Evolutionary conservation across 169 alveolate species (phyloP).

Genomic region (Plasmodium blacklocki): DNA sequence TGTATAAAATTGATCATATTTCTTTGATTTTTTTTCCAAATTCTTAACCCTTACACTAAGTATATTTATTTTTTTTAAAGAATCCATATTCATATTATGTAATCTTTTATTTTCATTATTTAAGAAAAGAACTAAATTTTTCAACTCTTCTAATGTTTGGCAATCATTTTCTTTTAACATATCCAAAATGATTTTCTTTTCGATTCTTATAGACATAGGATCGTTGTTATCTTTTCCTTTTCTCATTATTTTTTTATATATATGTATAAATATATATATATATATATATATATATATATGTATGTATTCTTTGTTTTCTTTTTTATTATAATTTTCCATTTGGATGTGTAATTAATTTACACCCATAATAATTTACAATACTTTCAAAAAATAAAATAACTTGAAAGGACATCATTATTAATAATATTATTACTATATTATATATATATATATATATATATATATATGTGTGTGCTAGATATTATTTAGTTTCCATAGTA

Average conservation of each 20-base stretch:
- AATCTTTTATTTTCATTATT: constrained; percentile 64
- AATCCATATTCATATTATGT: constrained; percentile 47
- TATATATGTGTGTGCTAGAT: too few relatives aligned
- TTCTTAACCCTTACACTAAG: constrained; percentile 38
- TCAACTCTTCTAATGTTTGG: constrained; percentile 53
- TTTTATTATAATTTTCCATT: background rate
- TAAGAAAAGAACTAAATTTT: constrained; percentile 46
- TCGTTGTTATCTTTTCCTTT: background rate
- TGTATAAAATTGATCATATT: constrained; percentile 22
- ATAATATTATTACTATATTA: too few relatives aligned
- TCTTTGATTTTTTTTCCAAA: constrained; percentile 50
- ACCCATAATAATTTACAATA: too few relatives aligned
- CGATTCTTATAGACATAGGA: constrained; percentile 11
- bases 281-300: background rate
- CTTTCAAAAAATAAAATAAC: too few relatives aligned
- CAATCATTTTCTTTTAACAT: constrained; percentile 65
- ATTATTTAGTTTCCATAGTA: too few relatives aligned
- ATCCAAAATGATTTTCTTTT: constrained; percentile 36
- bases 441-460: too few relatives aligned
- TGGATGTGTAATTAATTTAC: background rate
- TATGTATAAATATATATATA: background rate
- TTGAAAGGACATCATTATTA: too few relatives aligned
- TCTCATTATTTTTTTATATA: constrained; percentile 4
- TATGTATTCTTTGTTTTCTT: background rate
- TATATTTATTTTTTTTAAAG: constrained; percentile 45